These are phyloP conservation scores for Curvularia lunata DNA, from an alignment of 2,329 filamentous ascomycete species.

Conservation along the genomic window DNA sequence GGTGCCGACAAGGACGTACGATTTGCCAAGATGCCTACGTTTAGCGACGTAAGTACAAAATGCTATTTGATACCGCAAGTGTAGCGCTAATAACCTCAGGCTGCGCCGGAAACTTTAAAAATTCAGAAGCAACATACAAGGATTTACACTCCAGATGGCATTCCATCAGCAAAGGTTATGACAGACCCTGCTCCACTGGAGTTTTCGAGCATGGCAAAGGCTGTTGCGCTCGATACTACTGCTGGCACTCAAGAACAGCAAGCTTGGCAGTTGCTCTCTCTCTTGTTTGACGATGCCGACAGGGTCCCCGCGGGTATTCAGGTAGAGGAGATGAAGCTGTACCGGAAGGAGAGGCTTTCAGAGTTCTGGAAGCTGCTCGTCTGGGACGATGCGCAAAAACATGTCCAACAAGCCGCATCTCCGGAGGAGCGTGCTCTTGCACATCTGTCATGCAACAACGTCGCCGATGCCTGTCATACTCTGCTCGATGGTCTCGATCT, in stretches of 20 bases:
- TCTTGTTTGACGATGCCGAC: slow-evolving; percentile 75
- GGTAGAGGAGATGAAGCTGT: slow-evolving; percentile 48
- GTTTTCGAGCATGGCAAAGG: slow-evolving; percentile 59
- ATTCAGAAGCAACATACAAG: slow-evolving; percentile 64
- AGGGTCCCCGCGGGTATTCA: slow-evolving; percentile 49
- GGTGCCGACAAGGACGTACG: slow-evolving; percentile 69
- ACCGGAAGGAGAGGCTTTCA: slow-evolving; percentile 68
- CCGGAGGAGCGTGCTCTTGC: slow-evolving; percentile 84
- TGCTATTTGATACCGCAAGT: neutral
- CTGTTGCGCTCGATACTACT: slow-evolving; percentile 46
- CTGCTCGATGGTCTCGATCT: slow-evolving; percentile 79
- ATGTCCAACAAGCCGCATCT: slow-evolving; percentile 65
- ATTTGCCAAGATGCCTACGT: slow-evolving; percentile 66
- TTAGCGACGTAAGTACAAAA: slow-evolving; percentile 46
- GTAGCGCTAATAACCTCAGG: slow-evolving; percentile 49
- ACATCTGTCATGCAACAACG: slow-evolving; percentile 76
- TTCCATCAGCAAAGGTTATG: slow-evolving; percentile 65
- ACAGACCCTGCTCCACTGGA: slow-evolving; percentile 57
- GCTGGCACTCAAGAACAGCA: slow-evolving; percentile 67
- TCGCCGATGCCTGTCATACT: slow-evolving; percentile 81
- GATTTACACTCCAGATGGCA: slow-evolving; percentile 52
- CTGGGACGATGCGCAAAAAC: slow-evolving; percentile 46
- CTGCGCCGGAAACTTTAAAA: slow-evolving; percentile 61
- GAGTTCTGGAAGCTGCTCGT: slow-evolving; percentile 65
- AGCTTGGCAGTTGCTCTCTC: slow-evolving; percentile 84